Conservation (phyloP, 1,284 basidiomycete genomes). For the Puccinia coronata region DNA sequence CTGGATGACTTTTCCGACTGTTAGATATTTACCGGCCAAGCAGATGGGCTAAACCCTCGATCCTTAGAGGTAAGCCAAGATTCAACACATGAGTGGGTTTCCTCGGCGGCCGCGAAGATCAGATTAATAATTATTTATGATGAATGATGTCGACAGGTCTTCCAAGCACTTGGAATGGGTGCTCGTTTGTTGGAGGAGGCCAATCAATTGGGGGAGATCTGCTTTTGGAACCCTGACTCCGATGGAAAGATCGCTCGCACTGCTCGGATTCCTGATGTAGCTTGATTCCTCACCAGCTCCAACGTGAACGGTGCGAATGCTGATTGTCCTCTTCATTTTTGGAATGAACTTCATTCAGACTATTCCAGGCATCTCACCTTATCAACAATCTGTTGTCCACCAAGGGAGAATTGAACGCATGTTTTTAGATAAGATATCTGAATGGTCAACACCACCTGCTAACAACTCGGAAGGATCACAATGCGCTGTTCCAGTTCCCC, state of each 20-base stretch:
- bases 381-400: slow-evolving; percentile 42
- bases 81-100: background rate
- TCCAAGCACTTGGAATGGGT: slow-evolving; percentile 47
- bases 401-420: slow-evolving; percentile 50
- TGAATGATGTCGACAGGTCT: slow-evolving; percentile 13
- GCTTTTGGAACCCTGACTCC: slow-evolving; percentile 46
- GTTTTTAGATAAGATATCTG: slow-evolving; percentile 47
- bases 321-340: background rate
- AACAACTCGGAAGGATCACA: background rate
- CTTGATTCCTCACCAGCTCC: background rate
- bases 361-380: slow-evolving; percentile 43
- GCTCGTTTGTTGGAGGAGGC: slow-evolving; percentile 34
- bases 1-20: background rate
- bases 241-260: slow-evolving; percentile 36
- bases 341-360: slow-evolving; percentile 17
- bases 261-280: slow-evolving; percentile 45
- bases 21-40: slow-evolving; percentile 50
- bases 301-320: background rate
- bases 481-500: background rate
- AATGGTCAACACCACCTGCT: slow-evolving; percentile 33
- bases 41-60: slow-evolving; percentile 48
- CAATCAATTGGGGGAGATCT: slow-evolving; percentile 37
- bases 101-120: background rate
- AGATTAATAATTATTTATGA: background rate
- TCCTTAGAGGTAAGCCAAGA: slow-evolving; percentile 39